Evolutionary conservation across 768 basidiomycete species (phyloP), one percentile per base, ranked within the genome.

Genomic region (Russula earlei): DNA sequence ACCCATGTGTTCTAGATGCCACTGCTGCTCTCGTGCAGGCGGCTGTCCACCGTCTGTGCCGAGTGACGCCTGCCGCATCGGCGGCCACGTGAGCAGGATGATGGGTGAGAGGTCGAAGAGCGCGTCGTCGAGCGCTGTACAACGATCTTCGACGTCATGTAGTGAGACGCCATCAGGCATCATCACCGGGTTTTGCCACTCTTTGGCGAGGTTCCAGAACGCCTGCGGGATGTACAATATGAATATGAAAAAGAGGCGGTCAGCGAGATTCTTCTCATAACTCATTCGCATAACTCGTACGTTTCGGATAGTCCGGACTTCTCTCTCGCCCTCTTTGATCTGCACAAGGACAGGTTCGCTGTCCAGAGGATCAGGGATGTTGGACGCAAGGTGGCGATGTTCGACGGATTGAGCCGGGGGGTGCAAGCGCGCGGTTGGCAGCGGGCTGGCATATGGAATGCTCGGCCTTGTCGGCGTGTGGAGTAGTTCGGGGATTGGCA

Each of bases 401-500:
- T 42, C 38, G 24, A 8, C 25, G 25, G 40, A 25, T 1, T 41
- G 20, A 36, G 51, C 19, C 9, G 25, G 25, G 10, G 37, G 17
- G 36, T 15, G 38, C 46, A 19, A 45, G 1, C 7, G 45, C 15
- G 34, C 45, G 11, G 5, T 17, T 17, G 36, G 24, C n/a, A 11
- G 17, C 29, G 29, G 29, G 29, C 5, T 10, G 10, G 29, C 3
- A 10, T 31, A 10, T 10, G 10, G 15, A 38, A 20, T 57, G 24
- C 14, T 44, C 20, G 7, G 52, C 11, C 31, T 43, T 17, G 57
- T 58, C 2, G 57, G 57, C 2, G 57, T 58, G 27, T 38, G 47
- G n/a, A 58, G 47, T 2, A 58, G 40, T 47, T 58, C 57, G 12
- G 57, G 52, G n/a, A 58, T 58, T 9, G 57, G 57, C 17, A 52